Evolutionary conservation across 1,139 yeast genomes (phyloP).

Genomic region (Yamadazyma membranifaciens): DNA sequence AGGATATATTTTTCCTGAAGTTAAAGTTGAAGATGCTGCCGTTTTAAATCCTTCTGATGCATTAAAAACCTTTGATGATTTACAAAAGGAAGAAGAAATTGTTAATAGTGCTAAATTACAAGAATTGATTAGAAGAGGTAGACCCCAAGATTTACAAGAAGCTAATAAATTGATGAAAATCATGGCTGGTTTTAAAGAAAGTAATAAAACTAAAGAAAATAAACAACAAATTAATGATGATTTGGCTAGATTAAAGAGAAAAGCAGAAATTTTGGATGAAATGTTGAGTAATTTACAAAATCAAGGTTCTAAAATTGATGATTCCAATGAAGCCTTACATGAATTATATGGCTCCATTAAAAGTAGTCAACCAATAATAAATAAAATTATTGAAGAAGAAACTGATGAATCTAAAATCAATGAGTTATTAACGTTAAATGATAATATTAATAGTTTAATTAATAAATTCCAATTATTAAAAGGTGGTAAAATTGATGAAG

Average conservation of each 20-base stretch:
- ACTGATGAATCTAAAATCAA: slow-evolving; percentile 64
- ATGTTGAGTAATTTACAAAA: slow-evolving; percentile 67
- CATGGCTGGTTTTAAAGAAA: slow-evolving; percentile 97
- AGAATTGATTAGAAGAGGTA: slow-evolving; percentile 91
- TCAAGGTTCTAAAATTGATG: slow-evolving; percentile 43
- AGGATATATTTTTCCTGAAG: slow-evolving; percentile 89
- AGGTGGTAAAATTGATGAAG: slow-evolving; percentile 61
- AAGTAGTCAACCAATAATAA: slow-evolving; percentile 83
- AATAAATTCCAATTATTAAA: slow-evolving; percentile 66
- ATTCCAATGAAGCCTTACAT: slow-evolving; percentile 66
- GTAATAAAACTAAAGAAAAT: slow-evolving; percentile 57
- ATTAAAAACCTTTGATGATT: slow-evolving; percentile 83
- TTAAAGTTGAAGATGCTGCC: slow-evolving; percentile 86
- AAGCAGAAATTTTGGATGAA: slow-evolving; percentile 87
- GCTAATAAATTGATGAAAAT: slow-evolving; percentile 96
- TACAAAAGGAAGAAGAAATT: slow-evolving; percentile 87
- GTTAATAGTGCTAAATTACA: slow-evolving; percentile 95
- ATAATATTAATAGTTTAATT: slow-evolving; percentile 68
- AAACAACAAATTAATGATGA: slow-evolving; percentile 82
- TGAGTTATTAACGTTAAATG: slow-evolving; percentile 69
- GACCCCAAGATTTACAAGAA: slow-evolving; percentile 92
- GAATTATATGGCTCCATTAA: slow-evolving; percentile 81
- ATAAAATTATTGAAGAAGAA: slow-evolving; percentile 65
- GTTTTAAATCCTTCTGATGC: slow-evolving; percentile 91
- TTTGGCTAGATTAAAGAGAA: slow-evolving; percentile 77